Evolutionary conservation across 768 basidiomycete genomes (phyloP).

Genomic region (Fomitopsis pulvina): DNA sequence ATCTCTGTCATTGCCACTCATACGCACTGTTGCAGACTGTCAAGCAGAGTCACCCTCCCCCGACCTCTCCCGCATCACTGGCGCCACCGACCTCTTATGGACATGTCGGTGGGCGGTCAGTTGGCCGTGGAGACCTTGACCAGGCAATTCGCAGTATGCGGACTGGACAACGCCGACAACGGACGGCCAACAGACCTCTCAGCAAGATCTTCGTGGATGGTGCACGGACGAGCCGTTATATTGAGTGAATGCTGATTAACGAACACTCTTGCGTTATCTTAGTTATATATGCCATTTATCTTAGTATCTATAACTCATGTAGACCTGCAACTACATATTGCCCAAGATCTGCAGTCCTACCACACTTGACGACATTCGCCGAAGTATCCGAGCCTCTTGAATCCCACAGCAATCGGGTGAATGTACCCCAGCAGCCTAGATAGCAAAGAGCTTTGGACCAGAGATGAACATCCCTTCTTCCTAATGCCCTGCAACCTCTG

Average conservation of each 20-base stretch:
- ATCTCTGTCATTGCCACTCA: neutral
- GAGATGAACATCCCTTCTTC: too few species aligned
- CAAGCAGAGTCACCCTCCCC: constrained; percentile 25
- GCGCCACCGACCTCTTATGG: constrained; percentile 33
- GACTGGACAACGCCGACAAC: constrained; percentile 50
- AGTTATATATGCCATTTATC: neutral
- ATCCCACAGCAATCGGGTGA: too few species aligned
- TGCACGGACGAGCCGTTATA: constrained; percentile 23
- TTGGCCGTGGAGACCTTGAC: constrained; percentile 77
- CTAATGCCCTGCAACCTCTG: too few species aligned
- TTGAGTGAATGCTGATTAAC: constrained; percentile 13
- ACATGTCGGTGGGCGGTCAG: constrained; percentile 40
- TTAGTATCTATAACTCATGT: too few species aligned
- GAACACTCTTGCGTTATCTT: neutral
- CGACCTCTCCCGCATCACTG: constrained; percentile 23
- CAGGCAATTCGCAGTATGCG: constrained; percentile 78
- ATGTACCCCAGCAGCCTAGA: too few species aligned
- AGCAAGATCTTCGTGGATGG: constrained; percentile 84
- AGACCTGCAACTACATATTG: too few species aligned
- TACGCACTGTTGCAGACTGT: constrained; percentile 30
- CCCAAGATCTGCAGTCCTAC: too few species aligned
- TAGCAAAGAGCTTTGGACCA: too few species aligned
- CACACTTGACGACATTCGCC: too few species aligned
- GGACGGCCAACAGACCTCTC: constrained; percentile 42
- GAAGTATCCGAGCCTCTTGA: too few species aligned